A percentile compares a stretch with the other conserved stretches of the same genome.
These are phyloP conservation scores for Neodidymelliopsis sp. DNA, from an alignment of 2,329 filamentous ascomycete species.

Conservation along the genomic window DNA sequence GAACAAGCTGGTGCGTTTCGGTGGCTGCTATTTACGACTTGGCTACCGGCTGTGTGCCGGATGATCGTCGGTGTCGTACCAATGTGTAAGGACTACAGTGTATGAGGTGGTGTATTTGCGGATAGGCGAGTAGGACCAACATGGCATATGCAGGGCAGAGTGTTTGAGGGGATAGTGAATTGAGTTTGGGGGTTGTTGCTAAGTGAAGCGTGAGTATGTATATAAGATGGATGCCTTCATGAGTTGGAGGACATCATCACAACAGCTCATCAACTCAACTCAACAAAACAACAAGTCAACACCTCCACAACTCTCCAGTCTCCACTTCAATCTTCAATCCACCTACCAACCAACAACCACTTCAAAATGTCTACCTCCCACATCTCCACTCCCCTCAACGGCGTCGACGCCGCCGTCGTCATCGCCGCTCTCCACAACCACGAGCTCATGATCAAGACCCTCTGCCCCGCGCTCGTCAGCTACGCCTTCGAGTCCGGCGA, in stretches of 20 bases:
- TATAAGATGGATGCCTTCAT: constrained; percentile 12
- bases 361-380: constrained; percentile 48
- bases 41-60: constrained; percentile 3
- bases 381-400: constrained; percentile 45
- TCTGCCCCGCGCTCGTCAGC: constrained; percentile 46
- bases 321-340: neutral
- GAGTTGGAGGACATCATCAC: constrained; percentile 3
- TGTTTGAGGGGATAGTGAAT: constrained; percentile 8
- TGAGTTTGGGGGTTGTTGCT: constrained; percentile 4
- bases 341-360: neutral
- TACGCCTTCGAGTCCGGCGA: constrained; percentile 46
- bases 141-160: constrained; percentile 10
- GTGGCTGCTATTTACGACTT: constrained; percentile 24
- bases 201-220: constrained; percentile 8
- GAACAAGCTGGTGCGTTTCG: constrained; percentile 23
- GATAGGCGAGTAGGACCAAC: constrained; percentile 13
- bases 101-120: constrained; percentile 9
- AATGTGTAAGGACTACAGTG: constrained; percentile 9
- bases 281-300: constrained; percentile 9
- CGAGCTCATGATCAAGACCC: constrained; percentile 50
- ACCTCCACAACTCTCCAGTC: neutral
- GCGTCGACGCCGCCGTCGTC: constrained; percentile 33
- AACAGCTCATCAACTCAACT: constrained; percentile 9
- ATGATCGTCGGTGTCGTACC: constrained; percentile 13
- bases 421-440: constrained; percentile 50